Evolutionary conservation across 495 filamentous ascomycete genomes (phyloP).

Genomic region (Penicillium odoratum): DNA sequence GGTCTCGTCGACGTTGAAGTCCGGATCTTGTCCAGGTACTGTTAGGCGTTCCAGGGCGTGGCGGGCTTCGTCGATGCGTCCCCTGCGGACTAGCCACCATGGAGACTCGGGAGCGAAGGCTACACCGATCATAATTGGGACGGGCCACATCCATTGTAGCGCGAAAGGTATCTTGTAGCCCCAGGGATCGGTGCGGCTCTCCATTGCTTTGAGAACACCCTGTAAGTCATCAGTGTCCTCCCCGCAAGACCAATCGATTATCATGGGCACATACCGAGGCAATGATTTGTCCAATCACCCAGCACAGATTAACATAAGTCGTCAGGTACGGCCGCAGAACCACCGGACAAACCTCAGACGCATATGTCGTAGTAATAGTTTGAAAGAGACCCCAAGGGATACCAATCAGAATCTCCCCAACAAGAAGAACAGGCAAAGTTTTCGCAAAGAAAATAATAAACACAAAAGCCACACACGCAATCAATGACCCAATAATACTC

Average conservation of each 20-base stretch:
- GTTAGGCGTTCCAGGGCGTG: conserved; percentile 65
- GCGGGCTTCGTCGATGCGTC: conserved; percentile 64
- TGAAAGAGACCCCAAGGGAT: conserved; percentile 81
- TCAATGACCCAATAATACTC: conserved; percentile 59
- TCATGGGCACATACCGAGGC: not conserved
- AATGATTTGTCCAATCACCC: conserved; percentile 44
- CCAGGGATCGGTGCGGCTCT: conserved; percentile 55
- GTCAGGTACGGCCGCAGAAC: conserved; percentile 70
- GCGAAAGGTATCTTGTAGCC: conserved; percentile 67
- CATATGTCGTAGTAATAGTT: conserved; percentile 73
- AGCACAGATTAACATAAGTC: conserved; percentile 79
- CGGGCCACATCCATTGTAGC: conserved; percentile 81
- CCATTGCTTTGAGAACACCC: conserved; percentile 13
- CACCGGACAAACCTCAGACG: conserved; percentile 76
- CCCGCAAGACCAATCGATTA: too few species aligned
- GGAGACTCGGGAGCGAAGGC: conserved; percentile 72
- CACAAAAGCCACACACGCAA: conserved; percentile 52
- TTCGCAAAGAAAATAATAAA: conserved; percentile 74
- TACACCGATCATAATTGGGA: conserved; percentile 68
- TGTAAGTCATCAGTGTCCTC: not conserved
- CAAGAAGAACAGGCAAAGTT: conserved; percentile 62
- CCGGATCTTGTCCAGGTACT: conserved; percentile 48
- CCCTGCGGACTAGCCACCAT: conserved; percentile 78
- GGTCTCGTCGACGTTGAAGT: conserved; percentile 70
- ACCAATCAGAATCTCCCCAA: conserved; percentile 71